phyloP scores from a whole-genome alignment of 176 grass and related monocot species.

The Triticum aestivum region IWGSC_CS_RefSeq_v2.1 NC_057805.1:475168633-475169132 shows the following conservation, averaged over 20 bases:
- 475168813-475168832: neutral
- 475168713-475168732: neutral
- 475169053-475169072: neutral
- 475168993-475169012: neutral
- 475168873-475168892: neutral
- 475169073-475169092: neutral
- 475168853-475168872: neutral
- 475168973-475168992: neutral
- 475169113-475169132: neutral
- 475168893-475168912: neutral
- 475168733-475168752: neutral
- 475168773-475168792: neutral
- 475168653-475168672: neutral
- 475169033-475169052: neutral
- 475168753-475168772: neutral
- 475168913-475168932: neutral
- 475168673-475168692: neutral
- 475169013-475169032: neutral
- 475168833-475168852: neutral
- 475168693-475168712: no score
- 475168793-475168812: slow-evolving; percentile 2
- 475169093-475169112: neutral
- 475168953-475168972: neutral
- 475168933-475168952: neutral
- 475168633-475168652: slow-evolving; percentile 4